Evolutionary conservation across 1,284 basidiomycete species (phyloP).

Genomic region (Cryptococcus sp.): DNA sequence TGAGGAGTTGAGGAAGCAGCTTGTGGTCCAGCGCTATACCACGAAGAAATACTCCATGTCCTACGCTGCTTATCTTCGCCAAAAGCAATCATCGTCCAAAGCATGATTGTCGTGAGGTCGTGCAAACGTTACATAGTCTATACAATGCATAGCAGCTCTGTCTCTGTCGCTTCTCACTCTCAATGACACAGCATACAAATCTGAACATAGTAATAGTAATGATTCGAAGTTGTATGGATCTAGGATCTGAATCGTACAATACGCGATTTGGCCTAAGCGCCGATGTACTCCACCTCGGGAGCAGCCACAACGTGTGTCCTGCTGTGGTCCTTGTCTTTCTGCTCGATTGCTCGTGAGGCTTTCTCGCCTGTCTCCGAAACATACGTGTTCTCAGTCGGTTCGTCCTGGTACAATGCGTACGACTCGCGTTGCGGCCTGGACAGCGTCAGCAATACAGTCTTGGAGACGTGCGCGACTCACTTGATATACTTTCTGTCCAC

Average conservation of each 20-base stretch:
- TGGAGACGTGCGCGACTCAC: neutral
- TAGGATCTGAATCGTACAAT: too few relatives aligned
- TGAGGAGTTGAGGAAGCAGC: neutral
- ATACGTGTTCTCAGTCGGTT: too few relatives aligned
- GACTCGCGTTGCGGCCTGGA: constrained; percentile 1
- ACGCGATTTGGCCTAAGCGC: too few relatives aligned
- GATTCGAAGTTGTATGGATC: too few relatives aligned
- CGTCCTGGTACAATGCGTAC: neutral
- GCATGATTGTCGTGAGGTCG: too few relatives aligned
- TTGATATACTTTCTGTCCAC: constrained; percentile 4
- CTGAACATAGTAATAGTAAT: too few relatives aligned
- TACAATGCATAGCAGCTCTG: too few relatives aligned
- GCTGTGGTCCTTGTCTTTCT: neutral
- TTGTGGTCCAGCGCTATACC: neutral
- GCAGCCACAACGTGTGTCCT: neutral
- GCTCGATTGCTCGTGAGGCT: neutral
- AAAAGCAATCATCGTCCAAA: too few relatives aligned
- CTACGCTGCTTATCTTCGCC: neutral
- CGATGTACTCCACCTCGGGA: neutral
- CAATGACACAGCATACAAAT: too few relatives aligned
- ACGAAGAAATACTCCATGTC: neutral
- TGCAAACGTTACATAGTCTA: too few relatives aligned
- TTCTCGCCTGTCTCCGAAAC: neutral
- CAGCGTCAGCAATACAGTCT: neutral
- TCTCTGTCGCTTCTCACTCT: too few relatives aligned